Conservation (phyloP, 495 filamentous ascomycete genomes). For the Entonaema liquescens region DNA sequence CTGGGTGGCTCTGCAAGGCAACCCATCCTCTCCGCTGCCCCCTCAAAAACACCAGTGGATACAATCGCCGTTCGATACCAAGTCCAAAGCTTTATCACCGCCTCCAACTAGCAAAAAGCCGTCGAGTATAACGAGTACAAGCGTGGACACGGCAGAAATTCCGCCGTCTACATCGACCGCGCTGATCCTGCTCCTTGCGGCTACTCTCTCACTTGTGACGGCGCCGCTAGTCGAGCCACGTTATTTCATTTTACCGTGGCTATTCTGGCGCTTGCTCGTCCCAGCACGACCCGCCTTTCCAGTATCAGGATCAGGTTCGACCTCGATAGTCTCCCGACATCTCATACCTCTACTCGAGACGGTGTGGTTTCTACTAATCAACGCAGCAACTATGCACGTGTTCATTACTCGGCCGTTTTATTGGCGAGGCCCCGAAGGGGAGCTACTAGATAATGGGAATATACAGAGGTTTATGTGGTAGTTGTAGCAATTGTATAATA, state of each 20-base stretch:
- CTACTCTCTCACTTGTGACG: conserved; percentile 78
- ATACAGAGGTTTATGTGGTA: conserved; percentile 96
- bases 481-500: not conserved
- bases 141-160: not conserved
- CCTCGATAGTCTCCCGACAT: conserved; percentile 15
- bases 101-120: not conserved
- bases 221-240: conserved; percentile 93
- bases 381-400: conserved; percentile 77
- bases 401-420: conserved; percentile 82
- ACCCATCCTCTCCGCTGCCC: not conserved
- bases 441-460: conserved; percentile 73
- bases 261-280: conserved; percentile 88
- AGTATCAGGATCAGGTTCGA: not conserved
- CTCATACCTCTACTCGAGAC: conserved; percentile 74
- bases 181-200: conserved; percentile 75
- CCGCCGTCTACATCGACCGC: conserved; percentile 50
- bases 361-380: conserved; percentile 77
- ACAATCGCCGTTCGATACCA: conserved; percentile 9
- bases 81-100: not conserved
- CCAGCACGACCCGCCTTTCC: conserved; percentile 54
- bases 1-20: conserved; percentile 56
- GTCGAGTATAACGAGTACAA: not conserved
- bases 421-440: conserved; percentile 64
- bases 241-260: conserved; percentile 95
- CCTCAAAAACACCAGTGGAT: conserved; percentile 10